phyloP scores from a whole-genome alignment of 1,284 basidiomycete species.

The Leccinum pallidistipes region DNA sequence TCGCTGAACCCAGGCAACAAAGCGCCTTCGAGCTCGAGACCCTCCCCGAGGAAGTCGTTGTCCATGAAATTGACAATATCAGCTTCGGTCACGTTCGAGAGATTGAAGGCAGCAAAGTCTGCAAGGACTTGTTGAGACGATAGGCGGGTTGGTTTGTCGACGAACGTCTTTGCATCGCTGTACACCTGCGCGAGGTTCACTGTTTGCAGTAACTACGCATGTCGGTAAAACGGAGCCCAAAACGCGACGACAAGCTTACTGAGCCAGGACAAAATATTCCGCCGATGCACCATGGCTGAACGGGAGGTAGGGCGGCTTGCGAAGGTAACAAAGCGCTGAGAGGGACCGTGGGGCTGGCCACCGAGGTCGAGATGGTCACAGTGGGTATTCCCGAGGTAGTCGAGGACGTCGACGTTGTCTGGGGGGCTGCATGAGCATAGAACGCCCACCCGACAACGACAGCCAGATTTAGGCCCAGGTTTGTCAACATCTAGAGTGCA shows the following conservation, averaged over 20 bases:
- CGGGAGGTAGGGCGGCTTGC: conserved; percentile 67
- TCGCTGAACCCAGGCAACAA: conserved; percentile 62
- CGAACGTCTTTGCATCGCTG: conserved; percentile 85
- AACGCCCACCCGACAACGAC: conserved; percentile 18
- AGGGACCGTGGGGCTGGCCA: conserved; percentile 63
- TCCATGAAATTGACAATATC: conserved; percentile 72
- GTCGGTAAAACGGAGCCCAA: background rate
- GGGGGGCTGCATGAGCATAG: conserved; percentile 14
- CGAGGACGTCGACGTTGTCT: background rate
- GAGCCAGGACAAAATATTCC: conserved; percentile 81
- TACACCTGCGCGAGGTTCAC: conserved; percentile 80
- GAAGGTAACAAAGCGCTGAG: conserved; percentile 59
- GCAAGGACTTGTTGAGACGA: conserved; percentile 63
- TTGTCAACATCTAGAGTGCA: conserved; percentile 6
- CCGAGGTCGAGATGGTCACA: conserved; percentile 54
- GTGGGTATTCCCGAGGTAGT: conserved; percentile 29
- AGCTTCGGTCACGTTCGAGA: conserved; percentile 51
- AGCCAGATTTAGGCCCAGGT: conserved; percentile 6
- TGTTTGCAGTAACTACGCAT: conserved; percentile 72
- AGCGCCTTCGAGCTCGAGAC: conserved; percentile 74
- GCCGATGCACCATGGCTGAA: conserved; percentile 78
- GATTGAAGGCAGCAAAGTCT: conserved; percentile 63
- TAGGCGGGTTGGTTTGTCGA: conserved; percentile 85
- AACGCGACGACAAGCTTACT: conserved; percentile 45
- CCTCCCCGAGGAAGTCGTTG: conserved; percentile 81